phyloP scores from a whole-genome alignment of 2,329 filamentous ascomycete species.

The Xylaria sp. region DNA sequence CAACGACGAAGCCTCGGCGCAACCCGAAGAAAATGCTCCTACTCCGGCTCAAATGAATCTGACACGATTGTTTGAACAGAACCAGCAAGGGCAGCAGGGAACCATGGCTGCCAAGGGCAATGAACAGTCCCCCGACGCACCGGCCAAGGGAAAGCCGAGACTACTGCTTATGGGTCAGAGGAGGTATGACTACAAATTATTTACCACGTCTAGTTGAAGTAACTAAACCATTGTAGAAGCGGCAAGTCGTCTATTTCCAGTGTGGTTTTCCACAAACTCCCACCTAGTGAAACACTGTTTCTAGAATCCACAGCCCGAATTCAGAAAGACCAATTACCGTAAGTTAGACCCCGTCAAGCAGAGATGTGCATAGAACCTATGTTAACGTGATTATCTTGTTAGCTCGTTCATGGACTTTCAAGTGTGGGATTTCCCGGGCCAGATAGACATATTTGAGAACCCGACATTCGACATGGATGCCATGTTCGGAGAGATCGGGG shows the following conservation, averaged over 20 bases:
- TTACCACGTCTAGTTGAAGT: background rate
- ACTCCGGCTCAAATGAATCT: conserved; percentile 72
- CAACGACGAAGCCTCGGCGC: conserved; percentile 30
- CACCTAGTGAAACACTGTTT: conserved; percentile 94
- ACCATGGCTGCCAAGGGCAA: conserved; percentile 59
- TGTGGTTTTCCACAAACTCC: conserved; percentile 98
- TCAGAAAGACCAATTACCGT: conserved; percentile 96
- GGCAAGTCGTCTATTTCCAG: conserved; percentile 98
- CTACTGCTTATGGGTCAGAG: conserved; percentile 94
- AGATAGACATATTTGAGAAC: conserved; percentile 89
- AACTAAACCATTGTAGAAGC: conserved; percentile 68
- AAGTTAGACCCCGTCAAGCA: conserved; percentile 52
- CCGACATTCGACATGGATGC: conserved; percentile 89
- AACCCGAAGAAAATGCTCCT: conserved; percentile 50
- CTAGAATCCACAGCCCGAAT: conserved; percentile 94
- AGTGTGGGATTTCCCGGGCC: conserved; percentile 96
- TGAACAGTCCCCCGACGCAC: conserved; percentile 57
- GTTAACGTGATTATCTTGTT: conserved; percentile 36
- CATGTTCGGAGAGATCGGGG: conserved; percentile 93
- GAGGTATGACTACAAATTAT: conserved; percentile 67
- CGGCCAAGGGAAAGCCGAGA: conserved; percentile 78
- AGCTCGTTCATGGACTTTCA: conserved; percentile 99
- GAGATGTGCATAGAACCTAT: conserved; percentile 4
- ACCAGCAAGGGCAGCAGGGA: conserved; percentile 61
- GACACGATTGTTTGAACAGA: conserved; percentile 71